Evolutionary conservation across 257 asterid genomes (phyloP), one percentile per base, ranked within the genome.

Genomic region (Solanum gandarillasii): DNA sequence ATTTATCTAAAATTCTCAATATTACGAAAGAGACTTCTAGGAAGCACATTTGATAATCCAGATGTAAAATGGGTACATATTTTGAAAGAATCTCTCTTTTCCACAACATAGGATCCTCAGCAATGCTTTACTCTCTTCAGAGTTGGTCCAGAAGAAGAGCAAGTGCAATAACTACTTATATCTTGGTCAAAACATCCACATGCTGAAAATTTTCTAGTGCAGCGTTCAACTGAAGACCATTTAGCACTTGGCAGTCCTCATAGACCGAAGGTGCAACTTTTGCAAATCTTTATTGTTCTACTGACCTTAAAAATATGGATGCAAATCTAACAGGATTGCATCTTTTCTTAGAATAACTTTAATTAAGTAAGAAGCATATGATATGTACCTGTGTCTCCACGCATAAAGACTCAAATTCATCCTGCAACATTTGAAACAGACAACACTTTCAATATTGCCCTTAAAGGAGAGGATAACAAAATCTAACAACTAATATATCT

Each of bases 341-440:
- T 58, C 23, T 38, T 35, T 23, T 71, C 35, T 43, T 43, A 14
- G 38, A 88, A 32, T 71, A 76, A 43, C 55, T 27, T 34, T 52
- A 18, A 52, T 35, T 9, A 81, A 27, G 11, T 67, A 62, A 79
- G 38, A 62, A 87, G 67, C 58, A 65, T 58, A 34, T 65, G 41
- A 48, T 82, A 82, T 48, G 29, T 90, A 95, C 98, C 98, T 94
- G 93, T 60, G 94, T 87, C 91, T 92, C 93, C n/a, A 89, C 79
- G 48, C 94, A 88, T 87, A 91, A 41, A 2, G 95, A 90, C 89
- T 93, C 94, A 36, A 94, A 89, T 41, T 91, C 91, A 87, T 94
- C 96, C 98, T 95, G 98, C 92, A 87, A 82, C 32, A 87, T 71
- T 81, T 23, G 36, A 82, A 84, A 86, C 32, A 89, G 86, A 72